These are phyloP conservation scores for Xanthoconium purpureum DNA, from an alignment of 768 basidiomycete genomes.

Conservation along the genomic window DNA sequence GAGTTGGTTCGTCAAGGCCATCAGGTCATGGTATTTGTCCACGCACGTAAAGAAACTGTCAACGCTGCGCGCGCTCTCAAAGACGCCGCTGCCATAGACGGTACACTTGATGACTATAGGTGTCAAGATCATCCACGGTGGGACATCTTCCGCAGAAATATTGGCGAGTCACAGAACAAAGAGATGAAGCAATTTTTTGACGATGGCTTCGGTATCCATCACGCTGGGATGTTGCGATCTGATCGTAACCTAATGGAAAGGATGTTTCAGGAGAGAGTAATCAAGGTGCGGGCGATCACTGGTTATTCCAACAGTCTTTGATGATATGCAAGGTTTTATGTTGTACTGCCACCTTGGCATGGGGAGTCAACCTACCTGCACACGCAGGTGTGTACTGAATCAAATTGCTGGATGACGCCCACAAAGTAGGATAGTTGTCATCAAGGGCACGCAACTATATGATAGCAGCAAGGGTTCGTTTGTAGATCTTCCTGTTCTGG, in stretches of 20 bases:
- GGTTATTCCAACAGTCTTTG: background rate
- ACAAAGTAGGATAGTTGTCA: constrained; percentile 58
- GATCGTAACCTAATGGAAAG: constrained; percentile 95
- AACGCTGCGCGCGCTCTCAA: constrained; percentile 80
- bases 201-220: constrained; percentile 92
- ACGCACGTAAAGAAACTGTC: constrained; percentile 97
- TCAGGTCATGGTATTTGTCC: constrained; percentile 99
- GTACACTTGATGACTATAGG: constrained; percentile 71
- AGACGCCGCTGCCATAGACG: constrained; percentile 73
- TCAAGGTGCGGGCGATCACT: constrained; percentile 61
- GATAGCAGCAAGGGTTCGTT: constrained; percentile 88
- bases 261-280: constrained; percentile 85
- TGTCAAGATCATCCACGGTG: constrained; percentile 80
- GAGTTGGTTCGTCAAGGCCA: constrained; percentile 88
- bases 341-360: constrained; percentile 97
- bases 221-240: constrained; percentile 94
- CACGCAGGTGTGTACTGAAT: constrained; percentile 69
- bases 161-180: constrained; percentile 83
- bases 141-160: constrained; percentile 68
- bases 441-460: constrained; percentile 97
- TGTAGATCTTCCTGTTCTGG: constrained; percentile 88
- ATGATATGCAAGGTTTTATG: constrained; percentile 71
- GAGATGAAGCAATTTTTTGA: constrained; percentile 97
- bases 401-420: constrained; percentile 2
- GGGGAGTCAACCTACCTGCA: constrained; percentile 98